phyloP scores from a whole-genome alignment of 2,329 filamentous ascomycete genomes.

The Colletotrichum cordylinicola region DNA sequence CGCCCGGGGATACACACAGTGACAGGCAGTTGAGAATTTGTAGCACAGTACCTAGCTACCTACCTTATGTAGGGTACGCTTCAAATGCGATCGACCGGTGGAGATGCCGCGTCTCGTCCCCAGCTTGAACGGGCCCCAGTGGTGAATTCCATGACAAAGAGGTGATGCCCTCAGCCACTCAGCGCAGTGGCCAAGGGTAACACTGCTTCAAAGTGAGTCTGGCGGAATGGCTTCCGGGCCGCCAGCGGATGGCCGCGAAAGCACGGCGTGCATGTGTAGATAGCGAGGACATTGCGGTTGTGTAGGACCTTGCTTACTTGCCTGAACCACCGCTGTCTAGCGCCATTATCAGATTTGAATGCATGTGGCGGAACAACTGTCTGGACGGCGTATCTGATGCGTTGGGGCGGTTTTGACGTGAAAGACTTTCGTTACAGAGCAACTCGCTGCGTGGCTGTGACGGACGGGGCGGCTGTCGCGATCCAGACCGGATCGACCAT shows the following conservation, averaged over 20 bases:
- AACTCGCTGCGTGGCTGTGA: not conserved
- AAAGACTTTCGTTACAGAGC: not conserved
- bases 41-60: not conserved
- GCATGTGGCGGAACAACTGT: not conserved
- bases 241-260: not conserved
- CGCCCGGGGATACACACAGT: conserved; percentile 1
- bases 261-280: not conserved
- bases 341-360: not conserved
- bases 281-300: not conserved
- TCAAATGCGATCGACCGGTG: not conserved
- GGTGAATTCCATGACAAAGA: conserved; percentile 5
- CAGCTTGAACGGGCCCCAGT: not conserved
- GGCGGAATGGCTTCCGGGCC: not conserved
- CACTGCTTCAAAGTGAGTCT: not conserved
- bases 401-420: not conserved
- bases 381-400: not conserved
- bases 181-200: not conserved
- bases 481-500: conserved; percentile 12
- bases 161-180: not conserved
- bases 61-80: not conserved
- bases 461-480: not conserved
- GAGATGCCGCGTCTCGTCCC: not conserved
- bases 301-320: not conserved
- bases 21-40: not conserved
- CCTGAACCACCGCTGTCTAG: not conserved